Percentiles rank a stretch among this genome's conserved stretches.
These are phyloP conservation scores for Solanum hybrid DNA, from an alignment of 305 asterid species.

Conservation along the genomic window DNA sequence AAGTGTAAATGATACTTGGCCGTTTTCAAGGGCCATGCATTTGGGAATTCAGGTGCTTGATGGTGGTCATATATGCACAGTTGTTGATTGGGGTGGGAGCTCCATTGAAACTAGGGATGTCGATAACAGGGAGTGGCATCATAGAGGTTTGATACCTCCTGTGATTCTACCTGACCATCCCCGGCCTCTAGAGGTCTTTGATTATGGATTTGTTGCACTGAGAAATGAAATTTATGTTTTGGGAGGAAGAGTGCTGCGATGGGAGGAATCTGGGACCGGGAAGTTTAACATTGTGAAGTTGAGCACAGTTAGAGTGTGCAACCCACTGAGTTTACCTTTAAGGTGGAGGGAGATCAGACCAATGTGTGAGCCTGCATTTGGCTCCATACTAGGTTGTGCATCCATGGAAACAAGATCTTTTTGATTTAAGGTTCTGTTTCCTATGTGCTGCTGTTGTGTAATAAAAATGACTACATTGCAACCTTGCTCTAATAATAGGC, in stretches of 20 bases:
- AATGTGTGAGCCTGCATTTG: slow-evolving; percentile 2
- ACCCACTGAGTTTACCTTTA: slow-evolving; percentile 3
- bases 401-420: neutral
- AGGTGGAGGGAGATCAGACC: slow-evolving; percentile 8
- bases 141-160: slow-evolving; percentile 6
- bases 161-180: slow-evolving; percentile 10
- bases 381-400: slow-evolving; percentile 6
- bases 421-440: neutral
- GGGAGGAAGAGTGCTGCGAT: slow-evolving; percentile 10
- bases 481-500: neutral
- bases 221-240: slow-evolving; percentile 4
- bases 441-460: neutral
- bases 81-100: slow-evolving; percentile 9
- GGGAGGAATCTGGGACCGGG: slow-evolving; percentile 4
- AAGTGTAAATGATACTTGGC: neutral
- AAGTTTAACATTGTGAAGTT: slow-evolving; percentile 1
- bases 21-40: slow-evolving; percentile 6
- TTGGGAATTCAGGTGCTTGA: slow-evolving; percentile 12
- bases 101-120: slow-evolving; percentile 4
- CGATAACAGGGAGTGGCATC: neutral
- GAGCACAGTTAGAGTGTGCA: slow-evolving; percentile 1
- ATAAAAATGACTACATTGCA: neutral
- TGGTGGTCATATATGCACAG: slow-evolving; percentile 8
- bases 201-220: slow-evolving; percentile 9
- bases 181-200: slow-evolving; percentile 8